phyloP scores from a whole-genome alignment of 768 basidiomycete species.

The Lactarius vividus region DNA sequence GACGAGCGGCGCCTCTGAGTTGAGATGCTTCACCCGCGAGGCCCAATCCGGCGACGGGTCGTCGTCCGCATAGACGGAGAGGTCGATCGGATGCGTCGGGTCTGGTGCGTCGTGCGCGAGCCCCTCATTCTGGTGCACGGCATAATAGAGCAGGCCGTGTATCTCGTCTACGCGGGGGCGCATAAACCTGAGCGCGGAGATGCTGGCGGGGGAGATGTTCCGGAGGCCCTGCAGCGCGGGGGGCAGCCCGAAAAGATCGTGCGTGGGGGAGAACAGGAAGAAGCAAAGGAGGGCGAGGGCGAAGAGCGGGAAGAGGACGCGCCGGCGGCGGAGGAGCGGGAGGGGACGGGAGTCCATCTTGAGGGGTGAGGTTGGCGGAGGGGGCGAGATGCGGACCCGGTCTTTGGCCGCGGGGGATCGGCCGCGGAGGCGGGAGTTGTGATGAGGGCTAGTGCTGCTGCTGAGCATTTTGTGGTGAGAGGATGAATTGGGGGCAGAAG shows the following conservation, averaged over 20 bases:
- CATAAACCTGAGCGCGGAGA: conserved; percentile 16
- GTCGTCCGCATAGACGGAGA: conserved; percentile 55
- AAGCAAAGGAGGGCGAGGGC: conserved; percentile 6
- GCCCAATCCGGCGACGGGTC: conserved; percentile 41
- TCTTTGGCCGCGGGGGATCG: conserved; percentile 17
- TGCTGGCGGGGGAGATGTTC: conserved; percentile 24
- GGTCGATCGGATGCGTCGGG: conserved; percentile 45
- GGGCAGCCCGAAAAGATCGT: conserved; percentile 20
- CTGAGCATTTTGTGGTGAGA: conserved; percentile 4
- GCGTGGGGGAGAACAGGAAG: conserved; percentile 25
- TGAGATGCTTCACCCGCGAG: conserved; percentile 42
- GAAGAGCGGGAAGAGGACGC: conserved; percentile 8
- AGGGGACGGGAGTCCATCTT: not conserved
- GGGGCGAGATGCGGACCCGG: conserved; percentile 15
- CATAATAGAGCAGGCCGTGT: conserved; percentile 67
- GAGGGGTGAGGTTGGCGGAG: not conserved
- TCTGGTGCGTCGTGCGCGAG: conserved; percentile 35
- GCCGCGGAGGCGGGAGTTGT: conserved; percentile 6
- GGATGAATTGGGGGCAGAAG: not conserved
- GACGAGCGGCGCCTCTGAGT: conserved; percentile 57
- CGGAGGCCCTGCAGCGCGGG: conserved; percentile 19
- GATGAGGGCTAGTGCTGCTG: conserved; percentile 1
- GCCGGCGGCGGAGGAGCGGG: conserved; percentile 11
- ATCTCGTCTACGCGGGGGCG: conserved; percentile 43
- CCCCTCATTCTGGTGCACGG: conserved; percentile 48